Conservation (phyloP, 164 flowering plant species). For the Berberis thunbergii region DNA sequence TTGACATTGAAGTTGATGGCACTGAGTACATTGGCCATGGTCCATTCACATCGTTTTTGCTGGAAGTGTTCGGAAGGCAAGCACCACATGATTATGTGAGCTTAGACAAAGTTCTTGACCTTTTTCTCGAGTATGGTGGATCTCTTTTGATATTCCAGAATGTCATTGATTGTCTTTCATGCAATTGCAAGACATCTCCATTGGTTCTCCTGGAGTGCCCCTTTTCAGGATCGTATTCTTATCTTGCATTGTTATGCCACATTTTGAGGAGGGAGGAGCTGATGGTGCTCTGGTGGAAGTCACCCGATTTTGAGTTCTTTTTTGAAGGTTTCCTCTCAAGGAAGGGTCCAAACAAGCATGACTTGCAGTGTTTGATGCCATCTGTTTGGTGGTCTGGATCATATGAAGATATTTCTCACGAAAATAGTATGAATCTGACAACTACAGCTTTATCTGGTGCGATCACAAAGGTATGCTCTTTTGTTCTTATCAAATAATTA, state of each 20-base stretch:
- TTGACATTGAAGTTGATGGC: constrained; percentile 30
- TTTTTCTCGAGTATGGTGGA: constrained; percentile 47
- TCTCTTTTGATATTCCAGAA: constrained; percentile 56
- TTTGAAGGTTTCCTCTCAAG: constrained; percentile 81
- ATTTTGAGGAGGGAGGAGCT: constrained; percentile 63
- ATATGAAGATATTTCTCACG: constrained; percentile 56
- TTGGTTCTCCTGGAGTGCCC: constrained; percentile 75
- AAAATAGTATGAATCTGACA: constrained; percentile 67
- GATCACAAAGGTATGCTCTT: constrained; percentile 46
- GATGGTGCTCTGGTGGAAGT: constrained; percentile 79
- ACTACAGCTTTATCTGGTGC: constrained; percentile 68
- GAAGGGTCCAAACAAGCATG: constrained; percentile 73
- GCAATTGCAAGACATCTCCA: constrained; percentile 63
- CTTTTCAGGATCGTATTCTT: constrained; percentile 78
- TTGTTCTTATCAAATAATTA: not conserved
- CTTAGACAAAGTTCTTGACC: constrained; percentile 59
- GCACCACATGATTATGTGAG: constrained; percentile 65
- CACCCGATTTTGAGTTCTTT: constrained; percentile 61
- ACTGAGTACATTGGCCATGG: constrained; percentile 69
- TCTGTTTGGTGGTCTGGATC: constrained; percentile 96
- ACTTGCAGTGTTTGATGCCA: constrained; percentile 75
- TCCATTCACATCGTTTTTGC: constrained; percentile 52
- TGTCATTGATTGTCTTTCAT: constrained; percentile 54
- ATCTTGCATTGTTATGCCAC: constrained; percentile 80
- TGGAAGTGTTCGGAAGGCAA: constrained; percentile 53